A percentile compares a stretch with the other conserved stretches of the same genome.
Conservation (phyloP, 306 rosid species). For the Vachellia collinsii region DNA sequence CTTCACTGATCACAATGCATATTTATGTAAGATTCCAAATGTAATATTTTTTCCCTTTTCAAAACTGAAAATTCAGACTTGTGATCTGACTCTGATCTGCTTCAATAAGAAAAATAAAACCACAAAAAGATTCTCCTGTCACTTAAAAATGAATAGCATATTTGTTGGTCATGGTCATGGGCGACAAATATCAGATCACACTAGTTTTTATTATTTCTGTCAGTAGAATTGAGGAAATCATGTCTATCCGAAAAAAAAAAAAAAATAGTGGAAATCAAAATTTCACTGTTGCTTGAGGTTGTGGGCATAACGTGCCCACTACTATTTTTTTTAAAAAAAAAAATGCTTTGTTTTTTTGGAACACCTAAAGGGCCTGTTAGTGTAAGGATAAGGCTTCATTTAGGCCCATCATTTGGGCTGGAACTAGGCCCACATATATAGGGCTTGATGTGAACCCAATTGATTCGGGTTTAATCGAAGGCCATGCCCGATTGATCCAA, state of each 20-base stretch:
- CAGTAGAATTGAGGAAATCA: background rate
- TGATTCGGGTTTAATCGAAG: background rate
- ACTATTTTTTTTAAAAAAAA: background rate
- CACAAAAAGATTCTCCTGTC: background rate
- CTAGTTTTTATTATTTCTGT: background rate
- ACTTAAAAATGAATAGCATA: slow-evolving; percentile 2
- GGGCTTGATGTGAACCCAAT: background rate
- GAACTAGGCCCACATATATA: background rate
- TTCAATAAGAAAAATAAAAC: slow-evolving; percentile 1
- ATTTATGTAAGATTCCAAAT: slow-evolving; percentile 19
- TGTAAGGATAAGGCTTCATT: background rate
- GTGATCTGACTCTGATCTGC: background rate
- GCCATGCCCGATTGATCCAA: too few species aligned
- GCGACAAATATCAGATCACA: background rate
- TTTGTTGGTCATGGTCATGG: background rate
- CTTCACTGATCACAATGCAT: slow-evolving; percentile 3
- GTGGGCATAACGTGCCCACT: background rate
- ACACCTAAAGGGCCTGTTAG: background rate
- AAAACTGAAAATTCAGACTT: background rate
- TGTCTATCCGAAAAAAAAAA: too few species aligned
- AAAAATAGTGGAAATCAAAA: background rate
- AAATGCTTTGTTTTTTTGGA: too few species aligned
- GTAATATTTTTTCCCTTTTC: background rate
- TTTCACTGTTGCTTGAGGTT: background rate
- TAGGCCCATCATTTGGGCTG: background rate